Conservation (phyloP, 129 eudicot species). For the Artemisia annua region DNA sequence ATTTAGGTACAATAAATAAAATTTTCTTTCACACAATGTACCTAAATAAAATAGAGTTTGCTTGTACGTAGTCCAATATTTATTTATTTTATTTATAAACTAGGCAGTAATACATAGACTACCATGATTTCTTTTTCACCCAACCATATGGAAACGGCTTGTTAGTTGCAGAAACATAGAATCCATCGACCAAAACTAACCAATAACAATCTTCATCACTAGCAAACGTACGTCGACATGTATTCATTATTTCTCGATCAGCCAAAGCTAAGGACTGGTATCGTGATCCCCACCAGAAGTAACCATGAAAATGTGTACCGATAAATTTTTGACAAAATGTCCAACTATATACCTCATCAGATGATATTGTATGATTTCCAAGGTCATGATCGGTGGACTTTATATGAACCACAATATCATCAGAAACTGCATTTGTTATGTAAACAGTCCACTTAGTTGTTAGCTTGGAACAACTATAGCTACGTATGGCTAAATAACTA, state of each 20-base stretch:
- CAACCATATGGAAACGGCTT: conserved; percentile 16
- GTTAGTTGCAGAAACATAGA: conserved; percentile 6
- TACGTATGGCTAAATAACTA: not conserved
- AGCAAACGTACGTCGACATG: not conserved
- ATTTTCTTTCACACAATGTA: too few relatives aligned
- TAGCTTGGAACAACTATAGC: not conserved
- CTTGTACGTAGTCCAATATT: too few relatives aligned
- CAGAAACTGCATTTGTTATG: not conserved
- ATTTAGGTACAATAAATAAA: too few relatives aligned
- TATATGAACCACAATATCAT: conserved; percentile 15
- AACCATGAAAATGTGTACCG: not conserved
- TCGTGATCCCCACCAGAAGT: conserved; percentile 12
- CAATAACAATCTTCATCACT: conserved; percentile 15
- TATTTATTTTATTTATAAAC: too few relatives aligned
- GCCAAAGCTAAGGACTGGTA: conserved; percentile 18
- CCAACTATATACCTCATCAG: not conserved
- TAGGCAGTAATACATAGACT: not conserved
- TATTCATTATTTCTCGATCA: not conserved
- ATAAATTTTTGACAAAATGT: too few relatives aligned
- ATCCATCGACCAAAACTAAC: conserved; percentile 10
- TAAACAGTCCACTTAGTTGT: conserved; percentile 10
- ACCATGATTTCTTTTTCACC: conserved; percentile 21
- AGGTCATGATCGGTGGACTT: conserved; percentile 21
- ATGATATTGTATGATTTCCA: conserved; percentile 11
- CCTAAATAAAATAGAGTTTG: too few relatives aligned